Conservation (phyloP, 371 early-diverging fungal species). For the Mortierella sp. region DNA sequence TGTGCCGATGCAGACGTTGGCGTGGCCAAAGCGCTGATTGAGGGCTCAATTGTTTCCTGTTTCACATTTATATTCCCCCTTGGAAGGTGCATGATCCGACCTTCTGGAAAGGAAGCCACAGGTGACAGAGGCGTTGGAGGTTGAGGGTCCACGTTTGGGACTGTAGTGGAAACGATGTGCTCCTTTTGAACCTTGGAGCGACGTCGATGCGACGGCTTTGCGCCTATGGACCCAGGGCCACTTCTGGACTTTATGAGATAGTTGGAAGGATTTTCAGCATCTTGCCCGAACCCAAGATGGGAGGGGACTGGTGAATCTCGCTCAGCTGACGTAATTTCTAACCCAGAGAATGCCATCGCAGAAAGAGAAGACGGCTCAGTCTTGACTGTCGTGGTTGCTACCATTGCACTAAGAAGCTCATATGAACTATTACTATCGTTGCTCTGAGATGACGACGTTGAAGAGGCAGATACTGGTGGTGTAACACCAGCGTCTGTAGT, state of each 20-base stretch:
- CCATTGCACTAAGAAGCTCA: slow-evolving; percentile 8
- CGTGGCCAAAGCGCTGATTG: not conserved
- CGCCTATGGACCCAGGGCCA: not conserved
- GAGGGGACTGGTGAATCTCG: not conserved
- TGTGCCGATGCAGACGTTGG: slow-evolving; percentile 7
- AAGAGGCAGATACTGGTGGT: slow-evolving; percentile 7
- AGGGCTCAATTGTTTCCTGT: not conserved
- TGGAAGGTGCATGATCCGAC: not conserved
- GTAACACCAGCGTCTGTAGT: slow-evolving; percentile 2
- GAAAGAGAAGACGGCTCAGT: not conserved
- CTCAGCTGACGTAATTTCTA: not conserved
- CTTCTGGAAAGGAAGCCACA: slow-evolving; percentile 11
- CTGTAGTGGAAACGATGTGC: not conserved
- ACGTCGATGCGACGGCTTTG: slow-evolving; percentile 1
- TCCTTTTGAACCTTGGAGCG: slow-evolving; percentile 17
- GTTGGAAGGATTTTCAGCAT: not conserved
- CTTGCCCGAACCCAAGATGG: not conserved
- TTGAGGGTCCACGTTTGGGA: not conserved
- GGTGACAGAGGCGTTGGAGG: slow-evolving; percentile 15
- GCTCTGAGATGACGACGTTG: not conserved
- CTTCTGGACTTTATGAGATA: not conserved
- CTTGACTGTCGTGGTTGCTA: not conserved
- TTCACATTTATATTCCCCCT: slow-evolving; percentile 9
- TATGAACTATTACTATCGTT: not conserved
- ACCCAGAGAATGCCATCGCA: not conserved